Evolutionary conservation across 345 rosid species (phyloP).

Genomic region (Noccaea bulbosa): DNA sequence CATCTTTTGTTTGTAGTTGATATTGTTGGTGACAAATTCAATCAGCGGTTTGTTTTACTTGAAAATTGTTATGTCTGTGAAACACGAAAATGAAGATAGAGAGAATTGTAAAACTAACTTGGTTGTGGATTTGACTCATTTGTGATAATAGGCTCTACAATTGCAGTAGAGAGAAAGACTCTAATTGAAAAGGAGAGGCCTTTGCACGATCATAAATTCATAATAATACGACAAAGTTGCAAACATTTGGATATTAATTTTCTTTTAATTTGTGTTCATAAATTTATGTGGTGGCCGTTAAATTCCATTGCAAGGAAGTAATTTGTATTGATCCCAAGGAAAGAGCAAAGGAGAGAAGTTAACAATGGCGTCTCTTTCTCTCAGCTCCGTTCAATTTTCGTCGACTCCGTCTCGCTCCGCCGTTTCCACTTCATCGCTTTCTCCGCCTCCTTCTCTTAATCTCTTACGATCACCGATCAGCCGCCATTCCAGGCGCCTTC

Average conservation of each 20-base stretch:
- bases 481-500: slow-evolving; percentile 29
- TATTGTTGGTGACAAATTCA: not conserved
- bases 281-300: slow-evolving; percentile 5
- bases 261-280: not conserved
- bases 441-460: slow-evolving; percentile 46
- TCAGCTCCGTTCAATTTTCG: slow-evolving; percentile 40
- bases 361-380: slow-evolving; percentile 44
- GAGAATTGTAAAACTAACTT: no score
- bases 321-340: slow-evolving; percentile 15
- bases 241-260: no score
- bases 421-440: slow-evolving; percentile 37
- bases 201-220: no score
- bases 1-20: not conserved
- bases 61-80: not conserved
- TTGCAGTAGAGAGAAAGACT: no score
- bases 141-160: no score
- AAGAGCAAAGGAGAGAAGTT: not conserved
- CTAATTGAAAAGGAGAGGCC: no score
- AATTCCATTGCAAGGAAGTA: not conserved
- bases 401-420: slow-evolving; percentile 37
- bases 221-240: no score
- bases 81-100: no score
- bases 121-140: no score
- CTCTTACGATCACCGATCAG: slow-evolving; percentile 35
- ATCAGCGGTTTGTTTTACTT: not conserved